A percentile compares a stretch with the other conserved stretches of the same genome.
These are phyloP conservation scores for Coccomyxa sp. DNA, from an alignment of 139 green algal genomes.

Conservation along the genomic window DNA sequence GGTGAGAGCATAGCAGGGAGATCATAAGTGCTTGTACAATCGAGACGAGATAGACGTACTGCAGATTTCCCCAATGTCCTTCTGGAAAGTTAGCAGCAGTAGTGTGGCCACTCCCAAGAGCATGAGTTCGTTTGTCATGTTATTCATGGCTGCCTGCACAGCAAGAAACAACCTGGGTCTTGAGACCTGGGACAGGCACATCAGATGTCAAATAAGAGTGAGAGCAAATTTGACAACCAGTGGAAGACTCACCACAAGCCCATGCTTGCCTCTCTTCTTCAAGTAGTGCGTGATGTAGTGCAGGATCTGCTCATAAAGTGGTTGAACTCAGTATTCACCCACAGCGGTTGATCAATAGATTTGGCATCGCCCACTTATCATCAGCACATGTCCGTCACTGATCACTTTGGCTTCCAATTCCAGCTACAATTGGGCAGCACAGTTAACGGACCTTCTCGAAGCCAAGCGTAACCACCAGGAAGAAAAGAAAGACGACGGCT, in stretches of 20 bases:
- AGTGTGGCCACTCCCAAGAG: slow-evolving; percentile 10
- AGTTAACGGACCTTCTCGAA: background rate
- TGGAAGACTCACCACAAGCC: background rate
- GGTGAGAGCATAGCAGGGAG: too few relatives aligned
- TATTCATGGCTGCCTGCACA: slow-evolving; percentile 6
- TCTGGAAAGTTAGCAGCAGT: background rate
- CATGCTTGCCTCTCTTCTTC: slow-evolving; percentile 2
- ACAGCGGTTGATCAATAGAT: background rate
- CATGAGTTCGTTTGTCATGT: slow-evolving; percentile 14
- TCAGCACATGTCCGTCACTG: too few relatives aligned
- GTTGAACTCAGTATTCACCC: background rate
- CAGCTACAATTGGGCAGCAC: background rate
- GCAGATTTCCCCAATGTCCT: background rate
- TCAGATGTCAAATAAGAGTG: too few relatives aligned
- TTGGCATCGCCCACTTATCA: background rate
- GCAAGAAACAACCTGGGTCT: background rate
- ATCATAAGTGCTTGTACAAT: too few relatives aligned
- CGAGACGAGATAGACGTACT: background rate
- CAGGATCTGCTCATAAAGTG: background rate
- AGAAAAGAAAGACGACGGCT: slow-evolving; percentile 13
- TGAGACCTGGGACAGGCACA: too few relatives aligned
- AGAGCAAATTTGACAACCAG: too few relatives aligned
- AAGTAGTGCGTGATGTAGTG: background rate
- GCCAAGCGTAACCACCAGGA: slow-evolving; percentile 11
- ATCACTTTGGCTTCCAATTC: background rate